Percentiles rank a stretch among this genome's conserved stretches.
These are phyloP conservation scores for Penicillium canescens DNA, from an alignment of 495 filamentous ascomycete genomes.

Conservation along the genomic window DNA sequence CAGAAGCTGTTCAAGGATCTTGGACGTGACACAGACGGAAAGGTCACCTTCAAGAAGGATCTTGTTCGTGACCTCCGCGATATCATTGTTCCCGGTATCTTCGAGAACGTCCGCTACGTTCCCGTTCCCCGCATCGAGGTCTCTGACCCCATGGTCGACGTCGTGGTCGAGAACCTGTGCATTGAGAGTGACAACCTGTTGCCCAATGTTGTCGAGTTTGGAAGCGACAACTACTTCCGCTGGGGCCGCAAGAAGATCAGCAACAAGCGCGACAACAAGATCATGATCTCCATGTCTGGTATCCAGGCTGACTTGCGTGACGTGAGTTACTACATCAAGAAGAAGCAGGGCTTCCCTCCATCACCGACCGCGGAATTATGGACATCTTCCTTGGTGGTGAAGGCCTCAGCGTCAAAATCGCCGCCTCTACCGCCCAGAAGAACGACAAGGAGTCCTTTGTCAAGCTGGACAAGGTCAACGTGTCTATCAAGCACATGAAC, in stretches of 20 bases:
- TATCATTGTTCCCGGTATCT: constrained; percentile 79
- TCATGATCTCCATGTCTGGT: constrained; percentile 79
- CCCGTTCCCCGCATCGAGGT: constrained; percentile 95
- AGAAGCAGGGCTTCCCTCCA: constrained; percentile 89
- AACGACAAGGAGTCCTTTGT: constrained; percentile 80
- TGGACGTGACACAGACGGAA: constrained; percentile 80
- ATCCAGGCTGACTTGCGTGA: constrained; percentile 70
- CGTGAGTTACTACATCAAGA: constrained; percentile 93
- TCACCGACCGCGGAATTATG: constrained; percentile 87
- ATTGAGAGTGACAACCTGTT: constrained; percentile 96
- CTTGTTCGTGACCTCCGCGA: constrained; percentile 85
- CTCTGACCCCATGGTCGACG: constrained; percentile 80
- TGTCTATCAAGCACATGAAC: constrained; percentile 79
- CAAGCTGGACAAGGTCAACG: constrained; percentile 87
- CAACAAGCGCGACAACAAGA: constrained; percentile 78
- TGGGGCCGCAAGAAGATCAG: constrained; percentile 85
- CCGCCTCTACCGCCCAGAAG: constrained; percentile 77
- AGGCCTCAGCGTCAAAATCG: constrained; percentile 90
- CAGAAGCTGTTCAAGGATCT: constrained; percentile 87
- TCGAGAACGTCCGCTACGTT: constrained; percentile 88
- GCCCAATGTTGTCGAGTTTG: constrained; percentile 90
- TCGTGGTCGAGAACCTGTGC: constrained; percentile 88
- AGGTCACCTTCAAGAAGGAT: constrained; percentile 87
- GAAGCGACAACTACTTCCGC: constrained; percentile 91
- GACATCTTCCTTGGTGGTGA: constrained; percentile 87